Evolutionary conservation across 2,329 filamentous ascomycete genomes (phyloP).

Genomic region (Corniculantispora saksenae): DNA sequence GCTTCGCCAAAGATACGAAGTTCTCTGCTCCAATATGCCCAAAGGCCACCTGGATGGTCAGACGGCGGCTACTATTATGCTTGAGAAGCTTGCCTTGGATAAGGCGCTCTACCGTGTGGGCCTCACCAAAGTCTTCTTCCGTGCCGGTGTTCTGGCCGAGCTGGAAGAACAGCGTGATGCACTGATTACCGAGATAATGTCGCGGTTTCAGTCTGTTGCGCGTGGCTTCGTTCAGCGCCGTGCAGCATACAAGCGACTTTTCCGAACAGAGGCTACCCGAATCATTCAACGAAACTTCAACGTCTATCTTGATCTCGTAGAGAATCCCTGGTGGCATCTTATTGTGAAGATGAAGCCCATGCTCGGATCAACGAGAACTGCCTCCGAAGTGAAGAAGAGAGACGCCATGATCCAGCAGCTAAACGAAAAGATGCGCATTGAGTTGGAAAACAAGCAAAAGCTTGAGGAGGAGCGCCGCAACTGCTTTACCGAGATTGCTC

Average conservation of each 20-base stretch:
- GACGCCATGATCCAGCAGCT: slow-evolving; percentile 91
- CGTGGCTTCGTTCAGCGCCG: slow-evolving; percentile 87
- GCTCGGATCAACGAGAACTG: slow-evolving; percentile 86
- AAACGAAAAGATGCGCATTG: slow-evolving; percentile 78
- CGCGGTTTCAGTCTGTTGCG: slow-evolving; percentile 87
- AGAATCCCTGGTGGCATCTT: slow-evolving; percentile 97
- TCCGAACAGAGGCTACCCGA: slow-evolving; percentile 88
- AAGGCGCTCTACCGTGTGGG: slow-evolving; percentile 87
- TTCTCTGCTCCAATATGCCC: slow-evolving; percentile 85
- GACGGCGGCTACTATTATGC: slow-evolving; percentile 78
- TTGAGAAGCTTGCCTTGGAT: slow-evolving; percentile 86
- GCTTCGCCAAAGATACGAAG: slow-evolving; percentile 93
- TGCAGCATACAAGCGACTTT: slow-evolving; percentile 88
- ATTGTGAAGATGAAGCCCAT: slow-evolving; percentile 94
- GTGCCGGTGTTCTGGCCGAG: slow-evolving; percentile 92
- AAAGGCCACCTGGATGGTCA: slow-evolving; percentile 92
- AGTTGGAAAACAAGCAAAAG: slow-evolving; percentile 71
- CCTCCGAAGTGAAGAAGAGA: slow-evolving; percentile 89
- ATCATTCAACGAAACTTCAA: slow-evolving; percentile 96
- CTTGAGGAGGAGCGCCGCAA: slow-evolving; percentile 90
- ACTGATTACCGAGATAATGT: slow-evolving; percentile 91
- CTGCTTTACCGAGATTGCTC: slow-evolving; percentile 81
- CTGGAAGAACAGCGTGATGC: slow-evolving; percentile 93
- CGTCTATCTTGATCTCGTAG: slow-evolving; percentile 83
- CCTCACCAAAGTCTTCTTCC: slow-evolving; percentile 96